phyloP scores from a whole-genome alignment of 1,284 basidiomycete species.

The Chalciporus sp. region DNA sequence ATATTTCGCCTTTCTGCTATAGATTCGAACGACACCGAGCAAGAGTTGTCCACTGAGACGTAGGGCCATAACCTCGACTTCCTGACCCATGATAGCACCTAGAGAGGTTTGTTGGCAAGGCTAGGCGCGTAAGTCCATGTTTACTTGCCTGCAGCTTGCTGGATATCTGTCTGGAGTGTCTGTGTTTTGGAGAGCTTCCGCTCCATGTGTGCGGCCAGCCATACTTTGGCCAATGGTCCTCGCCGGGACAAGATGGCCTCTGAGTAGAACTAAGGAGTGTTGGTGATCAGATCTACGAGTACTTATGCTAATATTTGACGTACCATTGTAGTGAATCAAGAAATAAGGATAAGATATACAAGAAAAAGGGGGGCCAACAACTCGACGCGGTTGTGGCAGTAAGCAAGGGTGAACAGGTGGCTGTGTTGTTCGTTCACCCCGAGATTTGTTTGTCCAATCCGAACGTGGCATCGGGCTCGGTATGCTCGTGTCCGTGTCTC shows the following conservation, averaged over 20 bases:
- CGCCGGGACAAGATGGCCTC: constrained; percentile 92
- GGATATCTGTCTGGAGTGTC: constrained; percentile 92
- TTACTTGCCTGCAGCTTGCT: constrained; percentile 82
- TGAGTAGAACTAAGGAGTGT: constrained; percentile 74
- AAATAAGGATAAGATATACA: constrained; percentile 23
- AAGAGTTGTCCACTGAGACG: constrained; percentile 94
- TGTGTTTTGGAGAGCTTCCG: constrained; percentile 96
- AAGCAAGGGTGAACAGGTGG: constrained; percentile 15
- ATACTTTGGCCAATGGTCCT: constrained; percentile 94
- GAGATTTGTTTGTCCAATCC: constrained; percentile 20
- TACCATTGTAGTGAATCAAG: constrained; percentile 33
- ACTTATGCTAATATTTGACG: constrained; percentile 3
- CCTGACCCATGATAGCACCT: constrained; percentile 91
- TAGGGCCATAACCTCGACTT: constrained; percentile 88
- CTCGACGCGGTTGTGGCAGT: constrained; percentile 26
- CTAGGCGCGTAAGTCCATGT: not conserved
- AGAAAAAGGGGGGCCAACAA: constrained; percentile 23
- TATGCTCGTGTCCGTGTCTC: constrained; percentile 48
- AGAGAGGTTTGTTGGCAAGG: not conserved
- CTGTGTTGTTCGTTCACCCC: constrained; percentile 20
- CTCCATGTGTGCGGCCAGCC: constrained; percentile 99
- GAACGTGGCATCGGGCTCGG: not conserved
- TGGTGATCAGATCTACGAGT: not conserved
- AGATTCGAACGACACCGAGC: constrained; percentile 95
- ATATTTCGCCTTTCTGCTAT: constrained; percentile 97